Conservation (phyloP, 129 eudicot species). For the carrot (Daucus carota) region DNA sequence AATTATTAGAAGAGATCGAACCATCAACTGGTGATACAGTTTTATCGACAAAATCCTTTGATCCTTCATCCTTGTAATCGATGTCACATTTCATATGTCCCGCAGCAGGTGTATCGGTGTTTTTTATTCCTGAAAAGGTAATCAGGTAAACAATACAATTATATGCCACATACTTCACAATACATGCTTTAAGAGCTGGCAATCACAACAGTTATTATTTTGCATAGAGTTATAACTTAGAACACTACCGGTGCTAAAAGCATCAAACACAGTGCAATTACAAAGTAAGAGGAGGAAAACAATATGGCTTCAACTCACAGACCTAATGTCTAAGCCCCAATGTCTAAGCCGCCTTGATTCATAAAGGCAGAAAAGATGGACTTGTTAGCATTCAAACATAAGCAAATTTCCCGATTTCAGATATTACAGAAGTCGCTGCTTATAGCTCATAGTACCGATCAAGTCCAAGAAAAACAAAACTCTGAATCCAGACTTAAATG, state of each 20-base stretch:
- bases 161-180: neutral
- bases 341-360: neutral
- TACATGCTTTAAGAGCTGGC: neutral
- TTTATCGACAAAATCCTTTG: constrained; percentile 4
- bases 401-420: neutral
- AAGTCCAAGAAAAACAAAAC: neutral
- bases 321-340: neutral
- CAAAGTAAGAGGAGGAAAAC: neutral
- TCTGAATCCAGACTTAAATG: neutral
- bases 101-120: neutral
- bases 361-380: neutral
- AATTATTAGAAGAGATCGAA: constrained; percentile 19
- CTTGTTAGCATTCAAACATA: neutral
- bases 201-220: neutral
- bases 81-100: neutral
- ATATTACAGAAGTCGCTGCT: neutral
- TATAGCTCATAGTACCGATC: neutral
- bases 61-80: constrained; percentile 8
- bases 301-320: neutral
- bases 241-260: neutral
- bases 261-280: neutral
- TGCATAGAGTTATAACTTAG: neutral
- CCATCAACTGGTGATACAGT: constrained; percentile 11
- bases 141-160: neutral
- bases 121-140: constrained; percentile 1